Percentiles rank a stretch among this genome's conserved stretches.
phyloP scores from a whole-genome alignment of 805 yeast genomes.

The Starmerella vitae region DNA sequence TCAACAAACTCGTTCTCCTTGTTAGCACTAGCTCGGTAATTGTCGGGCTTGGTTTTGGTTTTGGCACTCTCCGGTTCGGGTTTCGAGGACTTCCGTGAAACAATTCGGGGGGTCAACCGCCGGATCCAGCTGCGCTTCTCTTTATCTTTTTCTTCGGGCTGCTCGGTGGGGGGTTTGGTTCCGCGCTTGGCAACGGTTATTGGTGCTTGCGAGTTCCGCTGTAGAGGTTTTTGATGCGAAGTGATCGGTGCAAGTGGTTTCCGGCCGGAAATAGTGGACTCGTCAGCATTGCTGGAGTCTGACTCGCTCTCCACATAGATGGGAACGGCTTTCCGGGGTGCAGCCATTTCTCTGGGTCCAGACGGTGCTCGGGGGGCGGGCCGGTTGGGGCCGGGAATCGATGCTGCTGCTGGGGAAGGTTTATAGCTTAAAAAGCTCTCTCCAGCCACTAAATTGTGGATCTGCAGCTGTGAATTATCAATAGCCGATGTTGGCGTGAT shows the following conservation, averaged over 20 bases:
- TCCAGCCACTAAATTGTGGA: constrained; percentile 14
- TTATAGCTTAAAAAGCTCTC: constrained; percentile 19
- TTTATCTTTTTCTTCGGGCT: constrained; percentile 3
- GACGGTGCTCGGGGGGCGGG: constrained; percentile 19
- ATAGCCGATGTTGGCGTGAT: too few species aligned
- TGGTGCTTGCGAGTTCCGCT: background rate
- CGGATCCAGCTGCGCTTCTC: constrained; percentile 15
- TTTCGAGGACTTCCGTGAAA: constrained; percentile 4
- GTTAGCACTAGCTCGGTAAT: background rate
- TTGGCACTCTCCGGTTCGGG: background rate
- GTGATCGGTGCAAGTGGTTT: constrained; percentile 8
- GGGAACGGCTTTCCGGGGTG: constrained; percentile 17
- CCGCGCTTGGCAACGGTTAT: constrained; percentile 1
- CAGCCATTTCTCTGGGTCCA: constrained; percentile 11
- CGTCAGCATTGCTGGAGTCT: background rate
- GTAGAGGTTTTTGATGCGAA: background rate
- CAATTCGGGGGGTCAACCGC: constrained; percentile 15
- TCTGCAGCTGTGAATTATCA: constrained; percentile 15
- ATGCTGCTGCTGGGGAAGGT: constrained; percentile 20
- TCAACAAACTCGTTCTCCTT: constrained; percentile 7
- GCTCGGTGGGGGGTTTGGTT: background rate
- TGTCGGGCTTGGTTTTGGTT: background rate
- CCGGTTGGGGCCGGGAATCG: constrained; percentile 16
- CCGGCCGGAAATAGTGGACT: constrained; percentile 2
- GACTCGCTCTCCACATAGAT: constrained; percentile 6